Percentiles rank a stretch among this genome's conserved stretches.
Evolutionary conservation across 192 early-diverging fungal genomes (phyloP).

Genomic region (Phlyctochytrium arcticum): DNA sequence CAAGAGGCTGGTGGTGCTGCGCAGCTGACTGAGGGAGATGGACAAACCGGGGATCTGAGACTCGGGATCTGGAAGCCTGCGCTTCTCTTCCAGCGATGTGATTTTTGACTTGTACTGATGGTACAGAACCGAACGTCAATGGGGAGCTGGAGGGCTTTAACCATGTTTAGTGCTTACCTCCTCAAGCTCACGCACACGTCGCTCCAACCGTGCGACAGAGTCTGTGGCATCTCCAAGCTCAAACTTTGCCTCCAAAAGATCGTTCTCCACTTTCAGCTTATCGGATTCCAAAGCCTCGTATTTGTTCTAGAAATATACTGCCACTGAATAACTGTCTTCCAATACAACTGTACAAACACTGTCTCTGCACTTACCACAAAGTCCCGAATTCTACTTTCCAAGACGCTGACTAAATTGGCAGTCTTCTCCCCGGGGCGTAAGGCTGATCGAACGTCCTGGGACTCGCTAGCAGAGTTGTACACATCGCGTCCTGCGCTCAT

Average conservation of each 20-base stretch:
- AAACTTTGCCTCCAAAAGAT: conserved; percentile 11
- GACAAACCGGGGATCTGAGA: conserved; percentile 26
- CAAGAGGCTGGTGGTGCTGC: conserved; percentile 15
- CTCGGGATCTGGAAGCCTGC: conserved; percentile 10
- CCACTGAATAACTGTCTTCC: too few species aligned
- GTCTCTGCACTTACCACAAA: conserved; percentile 24
- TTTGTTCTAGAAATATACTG: conserved; percentile 17
- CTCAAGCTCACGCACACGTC: conserved; percentile 22
- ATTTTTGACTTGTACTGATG: conserved; percentile 16
- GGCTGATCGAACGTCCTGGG: neutral
- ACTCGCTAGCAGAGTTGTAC: neutral
- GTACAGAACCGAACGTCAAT: too few species aligned
- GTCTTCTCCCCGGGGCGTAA: conserved; percentile 15
- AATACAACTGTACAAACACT: too few species aligned
- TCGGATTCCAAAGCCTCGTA: conserved; percentile 28
- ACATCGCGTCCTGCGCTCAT: neutral
- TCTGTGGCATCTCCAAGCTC: conserved; percentile 21
- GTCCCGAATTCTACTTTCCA: conserved; percentile 39
- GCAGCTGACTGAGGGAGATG: conserved; percentile 24
- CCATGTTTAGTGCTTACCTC: too few species aligned
- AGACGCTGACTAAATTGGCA: conserved; percentile 11
- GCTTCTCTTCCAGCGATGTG: conserved; percentile 7
- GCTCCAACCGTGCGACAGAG: neutral
- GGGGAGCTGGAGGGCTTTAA: too few species aligned
- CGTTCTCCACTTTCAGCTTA: conserved; percentile 19